Evolutionary conservation across 2,329 filamentous ascomycete species (phyloP), one percentile per base, ranked within the genome.

Genomic region (Verticillium albo-atrum): DNA sequence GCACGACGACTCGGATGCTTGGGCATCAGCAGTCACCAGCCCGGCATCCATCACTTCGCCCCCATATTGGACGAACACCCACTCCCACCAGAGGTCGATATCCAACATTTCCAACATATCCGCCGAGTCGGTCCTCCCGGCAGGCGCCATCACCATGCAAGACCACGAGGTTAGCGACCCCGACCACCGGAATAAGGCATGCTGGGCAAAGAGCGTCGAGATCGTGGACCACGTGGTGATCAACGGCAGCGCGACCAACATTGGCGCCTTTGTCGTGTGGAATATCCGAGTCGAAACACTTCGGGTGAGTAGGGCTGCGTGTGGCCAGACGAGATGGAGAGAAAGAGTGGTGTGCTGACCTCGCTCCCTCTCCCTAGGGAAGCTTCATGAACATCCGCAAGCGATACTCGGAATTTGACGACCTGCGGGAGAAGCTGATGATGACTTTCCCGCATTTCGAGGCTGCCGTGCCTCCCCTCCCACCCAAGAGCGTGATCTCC

Each of bases 231-330:
- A 83, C 69, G 82, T 82, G 12, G 66, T 85, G 23, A 80, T 89
- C 53, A 83, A 85, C 61, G 79, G 82, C 56, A 80, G 81, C 63
- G 72, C 80, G 35, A 83, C 80, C 15, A 84, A 80, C 64, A 80
- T 86, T 28, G 94, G 94, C n/a, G 90, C 93, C 2, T 99, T 98
- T 76, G 91, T 97, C 1, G 92, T 97, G 7, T 99, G 91, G 91
- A 95, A 92, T 70, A 92, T 95, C 68, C 86, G 83, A 54, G 91
- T 99, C 52, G 88, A 95, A 72, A 97, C 92, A 3, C 77, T 98
- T 56, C 89, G 87, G 73, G 92, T 93, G 71, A 72, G 86, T 82
- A 42, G 6, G 3, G 6, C n/a, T 10, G 6, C 35, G 6, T 23
- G 5, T 23, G 6, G 4, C 42, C 25, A 3, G 9, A 25, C 7